phyloP scores from a whole-genome alignment of 345 rosid genomes.

The rapeseed (Brassica napus) region DNA sequence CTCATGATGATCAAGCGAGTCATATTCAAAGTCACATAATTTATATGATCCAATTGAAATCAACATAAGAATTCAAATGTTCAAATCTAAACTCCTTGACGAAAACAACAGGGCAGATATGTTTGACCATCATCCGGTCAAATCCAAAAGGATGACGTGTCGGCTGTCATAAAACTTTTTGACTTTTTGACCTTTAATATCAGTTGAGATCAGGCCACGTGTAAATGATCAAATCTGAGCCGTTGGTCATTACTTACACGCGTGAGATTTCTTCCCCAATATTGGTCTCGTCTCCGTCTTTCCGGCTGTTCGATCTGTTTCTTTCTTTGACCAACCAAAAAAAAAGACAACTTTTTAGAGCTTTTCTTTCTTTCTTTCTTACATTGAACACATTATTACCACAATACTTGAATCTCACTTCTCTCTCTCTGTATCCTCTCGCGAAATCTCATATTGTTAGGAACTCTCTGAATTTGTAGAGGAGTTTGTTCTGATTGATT shows the following conservation, averaged over 20 bases:
- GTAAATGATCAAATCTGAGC: neutral
- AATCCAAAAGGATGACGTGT: constrained; percentile 12
- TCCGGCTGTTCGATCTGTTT: constrained; percentile 32
- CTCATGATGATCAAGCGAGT: constrained; percentile 1
- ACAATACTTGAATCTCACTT: constrained; percentile 35
- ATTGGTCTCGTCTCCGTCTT: constrained; percentile 31
- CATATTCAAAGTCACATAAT: neutral
- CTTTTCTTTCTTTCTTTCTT: constrained; percentile 17
- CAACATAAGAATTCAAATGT: neutral
- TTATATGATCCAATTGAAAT: neutral
- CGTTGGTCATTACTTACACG: constrained; percentile 24
- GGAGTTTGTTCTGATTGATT: neutral
- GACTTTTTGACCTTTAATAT: constrained; percentile 30
- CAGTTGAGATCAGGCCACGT: constrained; percentile 30
- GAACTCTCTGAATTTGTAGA: neutral
- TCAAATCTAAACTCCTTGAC: constrained; percentile 14
- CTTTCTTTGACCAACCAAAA: constrained; percentile 28
- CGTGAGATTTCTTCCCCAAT: constrained; percentile 20
- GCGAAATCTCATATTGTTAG: neutral
- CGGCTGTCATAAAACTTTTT: constrained; percentile 19
- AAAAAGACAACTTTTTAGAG: neutral
- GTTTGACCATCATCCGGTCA: constrained; percentile 33
- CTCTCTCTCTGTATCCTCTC: neutral
- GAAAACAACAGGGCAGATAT: constrained; percentile 4
- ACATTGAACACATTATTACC: constrained; percentile 20